Evolutionary conservation across 2,329 filamentous ascomycete genomes (phyloP).

Genomic region (Trichoderma guizhouense): DNA sequence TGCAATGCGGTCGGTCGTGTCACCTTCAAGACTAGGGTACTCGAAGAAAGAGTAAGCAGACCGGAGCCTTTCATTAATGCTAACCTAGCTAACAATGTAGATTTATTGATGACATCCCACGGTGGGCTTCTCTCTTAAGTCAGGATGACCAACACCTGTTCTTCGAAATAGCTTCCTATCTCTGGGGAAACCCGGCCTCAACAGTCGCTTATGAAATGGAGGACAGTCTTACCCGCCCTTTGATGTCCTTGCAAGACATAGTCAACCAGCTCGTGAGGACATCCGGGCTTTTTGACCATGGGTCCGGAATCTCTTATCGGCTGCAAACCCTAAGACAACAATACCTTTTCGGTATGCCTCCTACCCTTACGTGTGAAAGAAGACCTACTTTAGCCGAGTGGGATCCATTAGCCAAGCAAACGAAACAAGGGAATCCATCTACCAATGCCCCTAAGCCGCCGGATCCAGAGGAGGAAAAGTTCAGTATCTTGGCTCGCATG

Average conservation of each 20-base stretch:
- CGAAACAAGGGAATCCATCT: accelerated
- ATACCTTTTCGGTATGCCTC: accelerated
- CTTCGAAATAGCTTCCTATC: neutral
- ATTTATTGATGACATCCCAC: neutral
- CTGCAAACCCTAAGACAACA: neutral
- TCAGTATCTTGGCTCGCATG: no score
- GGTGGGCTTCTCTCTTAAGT: neutral
- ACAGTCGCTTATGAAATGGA: neutral
- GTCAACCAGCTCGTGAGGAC: neutral
- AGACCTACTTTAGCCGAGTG: neutral
- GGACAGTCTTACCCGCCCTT: neutral
- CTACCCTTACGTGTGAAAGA: neutral
- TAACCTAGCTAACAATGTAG: neutral
- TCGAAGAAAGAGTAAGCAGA: neutral
- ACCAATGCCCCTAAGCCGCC: neutral
- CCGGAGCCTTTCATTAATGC: accelerated
- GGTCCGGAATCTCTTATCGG: neutral
- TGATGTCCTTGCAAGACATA: neutral
- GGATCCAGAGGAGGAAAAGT: neutral
- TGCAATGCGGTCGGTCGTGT: neutral
- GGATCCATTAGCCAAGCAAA: neutral
- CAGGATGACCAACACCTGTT: neutral
- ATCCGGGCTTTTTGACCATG: neutral
- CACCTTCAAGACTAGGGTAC: neutral
- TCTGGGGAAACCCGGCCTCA: neutral